Percentiles rank a stretch among this genome's conserved stretches.
Conservation (phyloP, 2,329 filamentous ascomycete genomes). For the Botrytis deweyae region DNA sequence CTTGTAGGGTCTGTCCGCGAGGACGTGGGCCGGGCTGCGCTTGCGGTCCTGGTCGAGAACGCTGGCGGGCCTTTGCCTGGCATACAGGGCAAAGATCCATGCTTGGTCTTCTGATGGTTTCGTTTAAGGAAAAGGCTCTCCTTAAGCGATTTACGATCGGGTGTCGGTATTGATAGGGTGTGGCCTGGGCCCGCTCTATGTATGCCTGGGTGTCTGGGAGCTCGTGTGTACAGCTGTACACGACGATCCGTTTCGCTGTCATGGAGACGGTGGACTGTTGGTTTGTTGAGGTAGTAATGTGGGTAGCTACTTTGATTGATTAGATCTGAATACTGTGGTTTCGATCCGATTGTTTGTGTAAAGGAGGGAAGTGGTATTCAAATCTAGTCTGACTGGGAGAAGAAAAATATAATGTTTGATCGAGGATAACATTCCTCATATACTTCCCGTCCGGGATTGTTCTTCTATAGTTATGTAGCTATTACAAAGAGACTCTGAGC, state of each 20-base stretch:
- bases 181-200: background rate
- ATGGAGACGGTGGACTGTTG: background rate
- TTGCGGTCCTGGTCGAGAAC: background rate
- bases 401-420: background rate
- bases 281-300: background rate
- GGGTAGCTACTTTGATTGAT: background rate
- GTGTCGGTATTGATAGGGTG: background rate
- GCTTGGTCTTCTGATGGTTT: background rate
- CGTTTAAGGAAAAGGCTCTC: background rate
- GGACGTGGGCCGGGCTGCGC: too few relatives aligned
- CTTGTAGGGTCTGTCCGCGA: background rate
- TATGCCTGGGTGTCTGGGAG: background rate
- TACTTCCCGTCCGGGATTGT: background rate
- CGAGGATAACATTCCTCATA: background rate
- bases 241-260: background rate
- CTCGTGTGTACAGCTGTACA: conserved; percentile 9
- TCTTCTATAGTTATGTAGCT: background rate
- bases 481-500: too few relatives aligned
- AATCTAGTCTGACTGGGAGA: background rate
- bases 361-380: background rate
- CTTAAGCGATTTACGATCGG: background rate
- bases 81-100: background rate
- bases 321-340: background rate
- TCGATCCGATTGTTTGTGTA: background rate
- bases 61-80: background rate